Evolutionary conservation across 2,329 filamentous ascomycete genomes (phyloP), one percentile per base, ranked within the genome.

Genomic region (Daldinia sp.): DNA sequence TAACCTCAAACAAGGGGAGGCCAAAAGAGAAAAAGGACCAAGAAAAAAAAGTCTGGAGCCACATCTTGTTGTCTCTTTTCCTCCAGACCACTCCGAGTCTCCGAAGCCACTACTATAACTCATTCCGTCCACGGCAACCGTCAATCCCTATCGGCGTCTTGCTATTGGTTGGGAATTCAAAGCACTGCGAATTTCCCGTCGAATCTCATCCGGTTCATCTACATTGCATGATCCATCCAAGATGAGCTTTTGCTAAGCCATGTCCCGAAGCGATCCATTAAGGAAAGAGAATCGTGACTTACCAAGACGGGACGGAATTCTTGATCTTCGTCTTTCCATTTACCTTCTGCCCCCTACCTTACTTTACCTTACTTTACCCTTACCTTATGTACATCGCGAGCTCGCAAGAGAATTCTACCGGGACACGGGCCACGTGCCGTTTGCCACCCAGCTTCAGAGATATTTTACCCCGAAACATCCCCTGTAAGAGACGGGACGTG

Each of bases 131-230:
- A 61, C 39, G 60, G 46, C 63, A 72, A 65, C 69, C 72, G 65
- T 41, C n/a, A 39, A 23, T 37, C 50, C 60, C 63, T 37, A 67
- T 68, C 60, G 28, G 60, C 6, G 54, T 12, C 48, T 28, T 62
- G 15, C 60, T 41, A 76, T 76, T 76, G 75, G 74, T 71, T 67
- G 73, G 75, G 57, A 73, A 72, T 70, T 56, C 65, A 60, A 23
- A 57, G 48, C 48, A 44, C 35, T 39, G 12, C 58, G 56, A 70
- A 73, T 73, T 73, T 72, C 73, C 73, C 72, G 75, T 74, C 70
- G 66, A 67, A 72, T 70, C 63, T 72, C 70, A 73, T 69, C 70
- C 73, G 71, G 69, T 44, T 68, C 68, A 69, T 70, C 58, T 68
- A 65, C 55, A 69, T 50, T 70, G 68, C 63, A 65, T 70, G 67